Base-by-base conservation (phyloP, 495 filamentous ascomycete genomes). In the Neurospora intermedia region DNA sequence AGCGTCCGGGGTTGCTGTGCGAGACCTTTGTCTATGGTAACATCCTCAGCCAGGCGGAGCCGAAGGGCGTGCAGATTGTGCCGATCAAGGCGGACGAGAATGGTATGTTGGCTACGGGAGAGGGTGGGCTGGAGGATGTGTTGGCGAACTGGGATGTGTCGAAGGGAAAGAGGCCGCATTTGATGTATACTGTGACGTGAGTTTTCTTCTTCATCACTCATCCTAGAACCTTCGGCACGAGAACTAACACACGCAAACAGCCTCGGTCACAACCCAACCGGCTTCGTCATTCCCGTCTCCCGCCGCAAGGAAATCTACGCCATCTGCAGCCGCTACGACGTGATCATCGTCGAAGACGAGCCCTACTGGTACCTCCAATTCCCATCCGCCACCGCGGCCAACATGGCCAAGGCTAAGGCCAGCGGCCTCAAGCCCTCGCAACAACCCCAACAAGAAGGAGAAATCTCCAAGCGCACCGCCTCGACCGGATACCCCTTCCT, bases 361-460 rank as follows among this genome's bases (percentile, higher is more conserved):
- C 95, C 95, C 3, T 98, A 98, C 82, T 98, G 94, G 93, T 95
- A 96, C 78, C 87, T 98, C 15, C 95, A 97, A 77, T 97, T 88
- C 76, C 93, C 93, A 3, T 92, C 91, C 4, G 89, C 90, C 6
- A 83, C 85, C 74, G 81, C 18, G 76, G 78, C 43, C 70, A 45
- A 8, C 74, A 75, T 2, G 42, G 46, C 18, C 5, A 54, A 54
- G 46, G 2, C 46, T 20, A 16, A 43, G 41, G 41, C 41, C 13
- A 42, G 11, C 43, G 43, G 43, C 15, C 15, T 18, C 0, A 43
- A 43, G 43, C 6, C 15, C 16, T 43, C 43, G 6, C 43, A 46
- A n/a, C 43, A 46, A n/a, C 18, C 4, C 43, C 6, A 8, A 1
- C n/a, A 54, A 54, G 4, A 11, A 23, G 59, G 35, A 38, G 35